A percentile compares a stretch with the other conserved stretches of the same genome.
phyloP scores from a whole-genome alignment of 768 basidiomycete species.

The Grammothele lineata region DNA sequence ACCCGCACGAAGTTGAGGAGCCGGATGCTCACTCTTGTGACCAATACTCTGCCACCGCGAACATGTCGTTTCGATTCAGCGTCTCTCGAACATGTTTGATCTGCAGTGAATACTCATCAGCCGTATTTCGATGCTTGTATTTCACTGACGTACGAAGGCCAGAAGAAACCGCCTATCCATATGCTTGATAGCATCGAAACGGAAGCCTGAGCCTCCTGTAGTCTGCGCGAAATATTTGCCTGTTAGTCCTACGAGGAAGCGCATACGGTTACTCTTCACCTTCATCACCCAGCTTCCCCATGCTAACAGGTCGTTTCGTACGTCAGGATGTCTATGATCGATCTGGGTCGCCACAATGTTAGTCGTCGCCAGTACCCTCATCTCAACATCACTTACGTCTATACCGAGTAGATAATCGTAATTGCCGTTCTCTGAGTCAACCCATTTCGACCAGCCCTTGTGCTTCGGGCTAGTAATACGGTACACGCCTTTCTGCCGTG shows the following conservation, averaged over 20 bases:
- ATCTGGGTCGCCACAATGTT: slow-evolving; percentile 1
- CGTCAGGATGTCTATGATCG: slow-evolving; percentile 69
- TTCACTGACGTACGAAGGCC: slow-evolving; percentile 50
- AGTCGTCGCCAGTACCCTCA: not conserved
- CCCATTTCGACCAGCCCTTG: slow-evolving; percentile 77
- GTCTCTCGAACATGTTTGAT: slow-evolving; percentile 45
- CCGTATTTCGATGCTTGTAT: not conserved
- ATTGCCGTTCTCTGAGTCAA: slow-evolving; percentile 83
- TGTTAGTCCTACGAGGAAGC: not conserved
- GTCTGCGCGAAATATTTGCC: slow-evolving; percentile 37
- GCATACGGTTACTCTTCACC: slow-evolving; percentile 22
- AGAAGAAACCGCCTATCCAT: slow-evolving; percentile 68
- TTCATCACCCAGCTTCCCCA: slow-evolving; percentile 82
- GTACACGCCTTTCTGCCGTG: slow-evolving; percentile 61
- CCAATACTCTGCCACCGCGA: slow-evolving; percentile 82
- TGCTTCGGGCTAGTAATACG: slow-evolving; percentile 63
- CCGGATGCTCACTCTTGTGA: slow-evolving; percentile 50
- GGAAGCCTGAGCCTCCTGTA: slow-evolving; percentile 68
- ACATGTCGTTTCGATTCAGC: slow-evolving; percentile 46
- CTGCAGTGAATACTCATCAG: slow-evolving; percentile 2
- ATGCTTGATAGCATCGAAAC: slow-evolving; percentile 91
- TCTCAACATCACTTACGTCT: slow-evolving; percentile 46
- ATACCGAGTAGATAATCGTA: slow-evolving; percentile 79
- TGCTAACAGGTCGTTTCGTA: slow-evolving; percentile 63
- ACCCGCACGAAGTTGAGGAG: not conserved